phyloP scores from a whole-genome alignment of 208 protist genomes.

The Acanthamoeba sp. region DNA sequence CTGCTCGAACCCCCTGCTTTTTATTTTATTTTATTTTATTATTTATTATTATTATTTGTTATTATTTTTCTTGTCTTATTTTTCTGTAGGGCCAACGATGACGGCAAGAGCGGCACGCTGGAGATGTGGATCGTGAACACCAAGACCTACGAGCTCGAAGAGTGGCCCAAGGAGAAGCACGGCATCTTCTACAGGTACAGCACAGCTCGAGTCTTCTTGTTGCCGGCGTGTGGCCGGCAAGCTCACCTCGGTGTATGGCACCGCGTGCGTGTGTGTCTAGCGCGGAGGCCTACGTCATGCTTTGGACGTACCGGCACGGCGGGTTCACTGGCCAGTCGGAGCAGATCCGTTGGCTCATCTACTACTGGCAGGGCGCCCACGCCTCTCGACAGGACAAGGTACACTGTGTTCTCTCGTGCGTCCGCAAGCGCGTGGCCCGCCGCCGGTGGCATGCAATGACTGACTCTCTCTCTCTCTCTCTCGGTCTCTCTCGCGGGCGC shows the following conservation, averaged over 20 bases:
- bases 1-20: no score
- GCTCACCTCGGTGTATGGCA: no score
- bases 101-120: slow-evolving; percentile 24
- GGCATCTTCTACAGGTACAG: slow-evolving; percentile 76
- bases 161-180: slow-evolving; percentile 1
- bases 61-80: not conserved
- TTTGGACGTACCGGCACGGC: slow-evolving; percentile 72
- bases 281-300: slow-evolving; percentile 77
- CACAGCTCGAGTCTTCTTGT: not conserved
- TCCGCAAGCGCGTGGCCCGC: no score
- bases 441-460: not conserved
- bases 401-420: no score
- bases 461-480: not conserved
- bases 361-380: slow-evolving; percentile 80
- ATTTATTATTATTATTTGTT: not conserved
- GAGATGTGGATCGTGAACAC: slow-evolving; percentile 75
- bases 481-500: no score
- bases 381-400: slow-evolving; percentile 67
- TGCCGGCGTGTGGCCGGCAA: no score
- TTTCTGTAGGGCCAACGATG: slow-evolving; percentile 52
- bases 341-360: slow-evolving; percentile 48
- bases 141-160: slow-evolving; percentile 57
- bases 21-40: no score
- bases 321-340: slow-evolving; percentile 29
- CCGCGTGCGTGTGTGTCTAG: not conserved